Conservation (phyloP, 345 rosid genomes). For the Syzygium aqueum region DNA sequence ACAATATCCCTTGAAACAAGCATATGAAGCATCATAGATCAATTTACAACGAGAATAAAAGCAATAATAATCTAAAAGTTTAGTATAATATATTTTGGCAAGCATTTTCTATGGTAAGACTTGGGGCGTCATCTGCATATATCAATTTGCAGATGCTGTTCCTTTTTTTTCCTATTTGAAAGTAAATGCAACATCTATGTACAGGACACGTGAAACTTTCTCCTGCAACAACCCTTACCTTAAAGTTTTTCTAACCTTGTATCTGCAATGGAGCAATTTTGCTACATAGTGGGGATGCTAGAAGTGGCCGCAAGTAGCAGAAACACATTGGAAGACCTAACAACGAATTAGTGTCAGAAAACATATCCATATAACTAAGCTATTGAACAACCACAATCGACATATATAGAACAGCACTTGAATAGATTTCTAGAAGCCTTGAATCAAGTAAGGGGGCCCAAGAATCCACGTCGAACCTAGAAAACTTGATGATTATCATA, state of each 20-base stretch:
- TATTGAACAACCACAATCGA: not conserved
- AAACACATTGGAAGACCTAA: conserved; percentile 72
- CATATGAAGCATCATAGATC: conserved; percentile 1
- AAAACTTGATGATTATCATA: not conserved
- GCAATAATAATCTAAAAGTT: not conserved
- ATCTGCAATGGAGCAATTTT: conserved; percentile 32
- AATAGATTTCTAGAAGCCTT: not conserved
- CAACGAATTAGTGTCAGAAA: not conserved
- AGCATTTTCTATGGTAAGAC: conserved; percentile 24
- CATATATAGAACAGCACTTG: not conserved
- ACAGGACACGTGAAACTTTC: conserved; percentile 61
- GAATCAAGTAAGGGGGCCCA: no score
- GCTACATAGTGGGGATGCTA: conserved; percentile 82
- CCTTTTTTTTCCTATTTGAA: conserved; percentile 51
- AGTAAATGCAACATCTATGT: conserved; percentile 67
- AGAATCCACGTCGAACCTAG: not conserved
- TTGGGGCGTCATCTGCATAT: conserved; percentile 90
- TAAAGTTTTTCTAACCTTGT: conserved; percentile 36
- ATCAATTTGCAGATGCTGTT: conserved; percentile 51
- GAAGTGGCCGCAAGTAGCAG: conserved; percentile 79
- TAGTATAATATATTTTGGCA: conserved; percentile 40
- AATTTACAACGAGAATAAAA: not conserved
- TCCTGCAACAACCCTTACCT: conserved; percentile 42
- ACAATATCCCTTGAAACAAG: conserved; percentile 40
- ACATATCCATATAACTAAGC: no score